Base-by-base conservation (phyloP, 2,329 filamentous ascomycete genomes). In the Harringtonia aguacate region DNA sequence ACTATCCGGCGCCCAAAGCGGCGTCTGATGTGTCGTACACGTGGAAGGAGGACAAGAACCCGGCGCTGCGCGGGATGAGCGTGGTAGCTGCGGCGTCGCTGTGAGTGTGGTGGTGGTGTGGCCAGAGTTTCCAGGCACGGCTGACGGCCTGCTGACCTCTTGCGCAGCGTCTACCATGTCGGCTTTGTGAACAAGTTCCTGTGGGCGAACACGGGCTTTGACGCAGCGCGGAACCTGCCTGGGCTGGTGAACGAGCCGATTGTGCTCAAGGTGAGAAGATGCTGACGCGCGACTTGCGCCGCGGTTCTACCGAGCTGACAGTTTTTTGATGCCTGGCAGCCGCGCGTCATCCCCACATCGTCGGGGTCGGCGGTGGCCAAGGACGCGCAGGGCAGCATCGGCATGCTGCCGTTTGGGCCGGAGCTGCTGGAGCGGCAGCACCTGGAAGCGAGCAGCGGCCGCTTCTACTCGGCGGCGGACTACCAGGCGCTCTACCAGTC, bases 401-500 rank as follows among this genome's bases (percentile, higher is more conserved):
- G 52, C 24, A 56, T 68, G 53, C 58, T 70, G 4, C 58, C 63
- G 4, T 60, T 73, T 30, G 65, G 63, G 4, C 51, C 63, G 0
- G 61, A 67, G 30, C 61, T 73, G 4, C 58, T 61, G 39, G 56
- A 59, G 37, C 61, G 61, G 12, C 63, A 65, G 39, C 62, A 47
- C 28, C 37, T 61, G 15, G 57, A 64, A 36, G 56, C 66, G 13
- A 53, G 60, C 6, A n/a, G 18, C 2, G 68, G 66, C 15, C 71
- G 75, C 36, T 86, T 84, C 63, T 77, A 80, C 58, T 84, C 84
- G 4, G 75, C 79, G 21, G 72, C 75, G 13, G 86, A 95, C 63
- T 95, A 88, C 58, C 81, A 87, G 58, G 72, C 75, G 41, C 73
- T 84, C 34, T 94, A 89, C 65, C 72, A 71, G 49, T 76, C 76